Evolutionary conservation across 768 basidiomycete genomes (phyloP).

Genomic region (Pholiota microspora): DNA sequence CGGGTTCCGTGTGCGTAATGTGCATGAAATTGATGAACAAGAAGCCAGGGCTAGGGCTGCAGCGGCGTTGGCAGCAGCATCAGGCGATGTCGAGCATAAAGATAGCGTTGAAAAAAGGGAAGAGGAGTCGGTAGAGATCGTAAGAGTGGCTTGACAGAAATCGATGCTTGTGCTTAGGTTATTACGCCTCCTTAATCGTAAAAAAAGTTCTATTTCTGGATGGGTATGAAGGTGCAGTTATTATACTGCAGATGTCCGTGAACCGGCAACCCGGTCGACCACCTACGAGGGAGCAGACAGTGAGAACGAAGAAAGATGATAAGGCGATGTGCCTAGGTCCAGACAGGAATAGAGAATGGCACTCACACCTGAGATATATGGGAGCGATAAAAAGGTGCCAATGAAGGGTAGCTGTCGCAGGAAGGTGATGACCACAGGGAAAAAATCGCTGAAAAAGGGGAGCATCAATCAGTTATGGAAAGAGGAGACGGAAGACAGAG

Average conservation of each 20-base stretch:
- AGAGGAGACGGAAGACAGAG: background rate
- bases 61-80: background rate
- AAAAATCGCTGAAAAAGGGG: slow-evolving; percentile 77
- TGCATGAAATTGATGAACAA: slow-evolving; percentile 34
- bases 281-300: slow-evolving; percentile 51
- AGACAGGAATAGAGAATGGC: background rate
- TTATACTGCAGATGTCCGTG: slow-evolving; percentile 71
- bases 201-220: slow-evolving; percentile 19
- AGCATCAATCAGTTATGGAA: background rate
- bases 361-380: slow-evolving; percentile 82
- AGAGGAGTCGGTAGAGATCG: slow-evolving; percentile 4
- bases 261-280: slow-evolving; percentile 78
- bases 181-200: background rate
- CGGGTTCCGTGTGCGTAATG: slow-evolving; percentile 49
- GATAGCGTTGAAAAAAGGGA: slow-evolving; percentile 8
- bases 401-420: slow-evolving; percentile 91
- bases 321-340: background rate
- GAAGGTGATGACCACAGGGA: slow-evolving; percentile 98
- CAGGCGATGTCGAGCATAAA: background rate
- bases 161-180: background rate
- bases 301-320: background rate
- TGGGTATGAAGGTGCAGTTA: slow-evolving; percentile 11
- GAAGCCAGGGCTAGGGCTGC: background rate
- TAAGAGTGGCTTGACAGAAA: slow-evolving; percentile 1
- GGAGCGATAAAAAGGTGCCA: slow-evolving; percentile 81